Evolutionary conservation across 768 basidiomycete species (phyloP).

Genomic region (Coprinopsis cinerea): DNA sequence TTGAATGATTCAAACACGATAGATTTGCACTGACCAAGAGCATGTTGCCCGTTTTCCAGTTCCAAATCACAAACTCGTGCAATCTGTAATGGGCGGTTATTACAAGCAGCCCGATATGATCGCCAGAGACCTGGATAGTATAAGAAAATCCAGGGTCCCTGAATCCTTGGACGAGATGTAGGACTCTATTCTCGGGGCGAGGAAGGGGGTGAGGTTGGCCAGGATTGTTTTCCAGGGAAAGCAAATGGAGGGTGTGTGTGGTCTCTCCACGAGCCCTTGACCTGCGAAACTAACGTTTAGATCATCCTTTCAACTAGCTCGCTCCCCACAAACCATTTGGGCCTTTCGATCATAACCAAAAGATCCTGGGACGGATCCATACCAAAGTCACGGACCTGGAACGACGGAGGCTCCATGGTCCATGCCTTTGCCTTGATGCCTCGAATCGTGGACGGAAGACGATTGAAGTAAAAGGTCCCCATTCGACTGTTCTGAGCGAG

Average conservation of each 20-base stretch:
- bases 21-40: constrained; percentile 37
- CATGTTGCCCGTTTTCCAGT: constrained; percentile 55
- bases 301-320: not conserved
- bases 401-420: constrained; percentile 29
- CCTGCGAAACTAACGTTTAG: not conserved
- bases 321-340: constrained; percentile 25
- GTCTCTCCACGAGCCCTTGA: constrained; percentile 8
- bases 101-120: constrained; percentile 47
- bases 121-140: constrained; percentile 50
- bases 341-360: constrained; percentile 43
- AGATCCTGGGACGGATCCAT: constrained; percentile 68
- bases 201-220: constrained; percentile 43
- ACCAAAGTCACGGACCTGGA: constrained; percentile 47
- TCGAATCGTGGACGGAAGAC: constrained; percentile 44
- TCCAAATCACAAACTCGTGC: constrained; percentile 53
- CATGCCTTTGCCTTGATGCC: constrained; percentile 42
- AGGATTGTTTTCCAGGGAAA: constrained; percentile 30
- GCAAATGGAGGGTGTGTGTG: constrained; percentile 36
- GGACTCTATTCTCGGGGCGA: constrained; percentile 21
- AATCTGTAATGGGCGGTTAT: constrained; percentile 24
- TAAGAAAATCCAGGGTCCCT: constrained; percentile 26
- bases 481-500: constrained; percentile 35
- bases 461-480: constrained; percentile 34
- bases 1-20: not conserved
- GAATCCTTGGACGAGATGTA: constrained; percentile 23